These are phyloP conservation scores for Blumeria graminis DNA, from an alignment of 2,329 filamentous ascomycete species.

Conservation along the genomic window DNA sequence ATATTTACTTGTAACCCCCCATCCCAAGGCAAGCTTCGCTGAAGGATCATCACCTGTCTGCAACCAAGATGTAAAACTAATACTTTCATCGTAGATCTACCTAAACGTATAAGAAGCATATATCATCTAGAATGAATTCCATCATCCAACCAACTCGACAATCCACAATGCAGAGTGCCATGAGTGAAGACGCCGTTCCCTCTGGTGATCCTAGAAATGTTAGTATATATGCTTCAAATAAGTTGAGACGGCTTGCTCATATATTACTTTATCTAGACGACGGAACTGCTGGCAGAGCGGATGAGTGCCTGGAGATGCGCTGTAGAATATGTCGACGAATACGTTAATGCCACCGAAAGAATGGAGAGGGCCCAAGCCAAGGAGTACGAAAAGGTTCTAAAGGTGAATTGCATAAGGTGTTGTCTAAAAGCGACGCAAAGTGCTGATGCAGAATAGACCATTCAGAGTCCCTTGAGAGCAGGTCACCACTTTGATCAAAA, in stretches of 20 bases:
- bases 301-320: slow-evolving; percentile 93
- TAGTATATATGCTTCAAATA: slow-evolving; percentile 4
- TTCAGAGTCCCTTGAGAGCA: slow-evolving; percentile 66
- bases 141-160: slow-evolving; percentile 10
- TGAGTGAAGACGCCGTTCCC: slow-evolving; percentile 14
- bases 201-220: slow-evolving; percentile 12
- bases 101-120: no score
- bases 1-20: no score
- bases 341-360: slow-evolving; percentile 66
- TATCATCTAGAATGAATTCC: no score
- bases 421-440: no score
- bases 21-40: no score
- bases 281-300: slow-evolving; percentile 63
- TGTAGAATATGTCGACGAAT: slow-evolving; percentile 75
- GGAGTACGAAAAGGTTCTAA: slow-evolving; percentile 86
- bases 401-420: slow-evolving; percentile 24
- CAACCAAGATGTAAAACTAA: no score
- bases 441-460: slow-evolving; percentile 29
- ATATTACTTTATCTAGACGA: slow-evolving; percentile 28
- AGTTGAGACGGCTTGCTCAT: not conserved
- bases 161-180: slow-evolving; percentile 7
- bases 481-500: slow-evolving; percentile 83
- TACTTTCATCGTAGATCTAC: no score
- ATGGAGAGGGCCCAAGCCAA: slow-evolving; percentile 65
- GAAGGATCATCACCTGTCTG: no score